Base-by-base conservation (phyloP, 306 rosid genomes). In the Vachellia collinsii region DNA sequence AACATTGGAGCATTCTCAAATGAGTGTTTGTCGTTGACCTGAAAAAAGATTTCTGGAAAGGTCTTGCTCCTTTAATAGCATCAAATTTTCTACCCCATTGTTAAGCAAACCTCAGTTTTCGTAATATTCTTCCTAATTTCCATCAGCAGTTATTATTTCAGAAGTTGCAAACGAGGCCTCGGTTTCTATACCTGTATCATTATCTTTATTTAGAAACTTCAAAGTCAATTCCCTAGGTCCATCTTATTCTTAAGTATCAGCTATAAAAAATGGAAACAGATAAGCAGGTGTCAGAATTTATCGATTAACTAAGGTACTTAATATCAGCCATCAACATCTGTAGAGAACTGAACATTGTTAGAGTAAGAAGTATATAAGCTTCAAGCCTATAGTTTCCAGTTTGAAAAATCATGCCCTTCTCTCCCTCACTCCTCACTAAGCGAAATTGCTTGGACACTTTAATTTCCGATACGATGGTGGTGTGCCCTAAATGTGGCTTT, bases 11-110 rank as follows among this genome's bases (percentile, higher is more conserved):
- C 50, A 46, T 74, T 73, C 12, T 53, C 9, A 50, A 20, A 46
- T 13, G 39, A 56, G 22, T 39, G 69, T 58, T 12, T 74, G 39
- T 43, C 67, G 22, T 74, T 74, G 78, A 25, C 48, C 66, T 37
- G 47, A 74, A 69, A 42, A 69, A 20, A 5, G 29, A 53, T 48
- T 72, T 72, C 39, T 7, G 17, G 3, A 34, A 9, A 20, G 62
- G 77, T 50, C 46, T 51, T 50, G 63, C 25, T 72, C 7, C 79
- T 42, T 58, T 22, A 41, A 39, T 36, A 58, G 13, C 36, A 37
- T 75, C 69, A 39, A 46, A 16, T 75, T 23, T 58, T 73, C 62
- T 72, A 72, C 37, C 42, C 37, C 37, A 9, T 25, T 17, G 14
- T 54, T 38, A 12, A 37, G 65, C 46, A 72, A 72, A 38, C 1